Percentiles rank a stretch among this genome's conserved stretches.
Evolutionary conservation across 306 rosid genomes (phyloP).

Genomic region (Malus sieversii): DNA sequence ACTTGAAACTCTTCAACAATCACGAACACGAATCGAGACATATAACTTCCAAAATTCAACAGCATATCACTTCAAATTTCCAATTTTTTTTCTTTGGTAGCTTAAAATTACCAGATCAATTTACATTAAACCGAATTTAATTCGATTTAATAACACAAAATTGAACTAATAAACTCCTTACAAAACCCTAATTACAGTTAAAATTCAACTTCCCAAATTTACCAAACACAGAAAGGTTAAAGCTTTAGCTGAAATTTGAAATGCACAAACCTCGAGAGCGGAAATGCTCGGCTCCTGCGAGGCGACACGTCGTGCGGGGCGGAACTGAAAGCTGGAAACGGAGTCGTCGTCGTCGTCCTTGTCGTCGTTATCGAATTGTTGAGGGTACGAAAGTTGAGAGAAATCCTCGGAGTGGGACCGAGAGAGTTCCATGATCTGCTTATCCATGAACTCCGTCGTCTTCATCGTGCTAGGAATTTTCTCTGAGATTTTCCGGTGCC

Average conservation of each 20-base stretch:
- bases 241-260: not conserved
- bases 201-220: not conserved
- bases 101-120: not conserved
- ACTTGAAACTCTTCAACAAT: not conserved
- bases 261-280: slow-evolving; percentile 10
- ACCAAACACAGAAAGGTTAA: not conserved
- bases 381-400: slow-evolving; percentile 15
- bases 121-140: not conserved
- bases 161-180: not conserved
- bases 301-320: slow-evolving; percentile 12
- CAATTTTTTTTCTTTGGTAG: too few relatives aligned
- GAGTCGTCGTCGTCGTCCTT: slow-evolving; percentile 14
- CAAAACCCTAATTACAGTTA: not conserved
- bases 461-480: slow-evolving; percentile 10
- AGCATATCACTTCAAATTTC: not conserved
- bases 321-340: slow-evolving; percentile 17
- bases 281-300: slow-evolving; percentile 6
- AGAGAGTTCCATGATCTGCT: slow-evolving; percentile 28
- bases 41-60: not conserved
- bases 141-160: not conserved
- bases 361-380: not conserved
- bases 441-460: slow-evolving; percentile 30
- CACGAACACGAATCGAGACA: not conserved
- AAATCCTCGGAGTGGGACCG: slow-evolving; percentile 32
- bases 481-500: not conserved